Conservation (phyloP, 768 basidiomycete genomes). For the Daedaleopsis sinensis region DNA sequence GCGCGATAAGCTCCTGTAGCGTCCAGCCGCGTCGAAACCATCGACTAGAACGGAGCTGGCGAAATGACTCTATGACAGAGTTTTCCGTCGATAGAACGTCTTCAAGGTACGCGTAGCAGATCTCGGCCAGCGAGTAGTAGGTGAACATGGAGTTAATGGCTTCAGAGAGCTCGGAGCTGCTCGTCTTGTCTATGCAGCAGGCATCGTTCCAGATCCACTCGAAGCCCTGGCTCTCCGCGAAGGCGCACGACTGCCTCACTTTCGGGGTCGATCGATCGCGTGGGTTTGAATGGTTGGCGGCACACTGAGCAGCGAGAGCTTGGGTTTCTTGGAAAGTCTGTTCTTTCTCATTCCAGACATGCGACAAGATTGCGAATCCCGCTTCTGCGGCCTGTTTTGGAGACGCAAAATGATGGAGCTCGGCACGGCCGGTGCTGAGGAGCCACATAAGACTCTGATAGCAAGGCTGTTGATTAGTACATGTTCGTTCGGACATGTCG, state of each 20-base stretch:
- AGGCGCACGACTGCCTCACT: neutral
- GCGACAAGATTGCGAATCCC: constrained; percentile 5
- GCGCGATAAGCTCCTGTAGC: constrained; percentile 1
- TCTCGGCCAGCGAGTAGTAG: neutral
- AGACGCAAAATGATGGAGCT: neutral
- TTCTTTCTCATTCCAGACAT: neutral
- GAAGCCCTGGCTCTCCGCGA: neutral
- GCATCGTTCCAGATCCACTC: constrained; percentile 6
- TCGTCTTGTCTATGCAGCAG: constrained; percentile 13
- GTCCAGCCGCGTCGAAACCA: neutral
- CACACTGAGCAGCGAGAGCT: neutral
- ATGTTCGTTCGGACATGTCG: too few species aligned
- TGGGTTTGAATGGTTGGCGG: neutral
- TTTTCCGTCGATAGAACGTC: neutral
- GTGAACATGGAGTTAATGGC: constrained; percentile 7
- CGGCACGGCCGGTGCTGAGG: neutral
- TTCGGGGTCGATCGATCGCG: neutral
- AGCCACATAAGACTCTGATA: neutral
- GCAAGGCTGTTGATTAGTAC: too few species aligned
- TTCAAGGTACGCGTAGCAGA: neutral
- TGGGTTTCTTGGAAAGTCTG: neutral
- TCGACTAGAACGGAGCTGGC: neutral
- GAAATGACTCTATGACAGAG: neutral
- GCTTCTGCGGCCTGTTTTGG: neutral
- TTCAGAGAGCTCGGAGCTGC: constrained; percentile 10